A percentile compares a stretch with the other conserved stretches of the same genome.
phyloP scores from a whole-genome alignment of 805 yeast genomes.

The Candida vaughaniae region DNA sequence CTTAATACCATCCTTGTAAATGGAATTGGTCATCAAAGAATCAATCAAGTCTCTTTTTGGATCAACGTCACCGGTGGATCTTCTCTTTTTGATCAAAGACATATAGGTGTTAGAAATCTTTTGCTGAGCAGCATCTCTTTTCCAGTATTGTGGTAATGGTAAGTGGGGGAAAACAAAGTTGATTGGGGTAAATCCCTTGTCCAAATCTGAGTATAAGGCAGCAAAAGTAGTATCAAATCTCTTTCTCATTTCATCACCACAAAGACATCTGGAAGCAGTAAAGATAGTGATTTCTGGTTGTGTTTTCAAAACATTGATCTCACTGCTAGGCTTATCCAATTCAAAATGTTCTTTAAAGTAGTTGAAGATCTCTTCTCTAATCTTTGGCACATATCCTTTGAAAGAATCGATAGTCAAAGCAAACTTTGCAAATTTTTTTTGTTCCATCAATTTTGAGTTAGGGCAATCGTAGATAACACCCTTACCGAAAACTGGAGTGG shows the following conservation, averaged over 20 bases:
- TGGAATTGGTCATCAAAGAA: constrained; percentile 73
- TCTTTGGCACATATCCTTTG: constrained; percentile 81
- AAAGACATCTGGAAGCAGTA: constrained; percentile 88
- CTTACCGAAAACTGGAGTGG: constrained; percentile 99
- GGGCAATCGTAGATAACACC: constrained; percentile 98
- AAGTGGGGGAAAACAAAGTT: constrained; percentile 94
- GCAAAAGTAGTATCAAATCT: constrained; percentile 84
- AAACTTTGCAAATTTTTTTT: constrained; percentile 91
- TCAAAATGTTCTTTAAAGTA: constrained; percentile 57
- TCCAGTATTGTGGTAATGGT: constrained; percentile 82
- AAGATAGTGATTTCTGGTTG: constrained; percentile 96
- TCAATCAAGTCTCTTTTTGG: constrained; percentile 88
- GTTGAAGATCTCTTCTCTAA: constrained; percentile 69
- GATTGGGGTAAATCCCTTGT: constrained; percentile 94
- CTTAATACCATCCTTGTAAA: constrained; percentile 88
- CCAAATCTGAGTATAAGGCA: constrained; percentile 81
- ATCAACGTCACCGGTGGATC: constrained; percentile 67
- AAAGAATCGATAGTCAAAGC: constrained; percentile 87
- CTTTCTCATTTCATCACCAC: constrained; percentile 89
- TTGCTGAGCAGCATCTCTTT: constrained; percentile 85
- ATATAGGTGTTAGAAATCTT: constrained; percentile 79
- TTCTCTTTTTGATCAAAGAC: constrained; percentile 72
- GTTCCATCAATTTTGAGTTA: constrained; percentile 92
- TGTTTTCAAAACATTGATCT: constrained; percentile 67
- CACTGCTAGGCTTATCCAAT: constrained; percentile 48